Base-by-base conservation (phyloP, 225 moss, liverwort and hornwort genomes). In the Polytrichum commune region DNA sequence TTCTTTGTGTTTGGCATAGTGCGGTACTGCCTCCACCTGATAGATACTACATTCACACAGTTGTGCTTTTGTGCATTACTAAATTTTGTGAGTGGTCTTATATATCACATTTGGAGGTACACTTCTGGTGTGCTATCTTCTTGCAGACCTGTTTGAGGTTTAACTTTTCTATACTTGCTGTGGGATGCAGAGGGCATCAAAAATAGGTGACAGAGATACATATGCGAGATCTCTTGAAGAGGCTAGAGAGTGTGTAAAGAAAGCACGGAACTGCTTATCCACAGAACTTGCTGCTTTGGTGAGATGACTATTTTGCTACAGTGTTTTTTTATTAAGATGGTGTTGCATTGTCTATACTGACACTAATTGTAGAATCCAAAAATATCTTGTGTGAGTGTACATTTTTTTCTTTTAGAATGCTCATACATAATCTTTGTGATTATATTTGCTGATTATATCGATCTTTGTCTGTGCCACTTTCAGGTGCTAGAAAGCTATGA, bases 401-500 rank as follows among this genome's bases (percentile, higher is more conserved):
- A 54, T 54, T 10, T 68, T 35, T 57, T n/a, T 30, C 30, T 30
- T 20, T 58, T 58, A 58, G 22, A 46, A 16, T 46, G 46, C 13
- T 46, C 13, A 3, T 10, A 46, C 46, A 46, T 46, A 46, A 13
- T 46, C 13, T 46, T 46, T 13, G 46, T 46, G 13, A 46, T 46
- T 13, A 13, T 46, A 9, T 46, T 13, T 46, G 46, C 4, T 46
- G 13, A 46, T 46, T 13, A 46, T 16, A 0, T 46, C 1, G 0
- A 46, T 46, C 16, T 3, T 46, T 13, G 16, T 46, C 46, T 46
- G 46, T 74, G 28, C 66, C 24, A 63, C 5, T 29, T 60, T 46
- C 84, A 98, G 98, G 93, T 98, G 27, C 78, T 98, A 65, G 98
- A 98, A 78, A 98, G 98, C 78, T 98, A 98, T 79, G 98, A 95